Evolutionary conservation across 1,284 basidiomycete species (phyloP), one percentile per base, ranked within the genome.

Genomic region (Xerocomus amazonicus): DNA sequence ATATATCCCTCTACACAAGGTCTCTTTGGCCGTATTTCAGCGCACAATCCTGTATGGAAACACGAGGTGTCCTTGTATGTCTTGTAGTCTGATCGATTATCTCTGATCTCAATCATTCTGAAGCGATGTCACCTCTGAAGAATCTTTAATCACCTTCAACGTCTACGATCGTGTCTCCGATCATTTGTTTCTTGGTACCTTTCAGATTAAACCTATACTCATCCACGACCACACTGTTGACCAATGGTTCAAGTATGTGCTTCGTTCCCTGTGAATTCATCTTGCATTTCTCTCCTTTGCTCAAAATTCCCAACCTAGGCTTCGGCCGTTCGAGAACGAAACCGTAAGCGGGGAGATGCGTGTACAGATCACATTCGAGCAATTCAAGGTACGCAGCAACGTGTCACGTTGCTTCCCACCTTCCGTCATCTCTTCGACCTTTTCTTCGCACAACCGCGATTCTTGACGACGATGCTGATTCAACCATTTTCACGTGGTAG

Each of bases 21-120:
- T 17, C 73, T 88, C 38, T 85, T 89, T 59, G 81, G 81, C 53
- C 76, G 80, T 50, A 70, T 80, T 44, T 83, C 81, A 41, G 77
- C 89, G 37, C 83, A 91, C 65, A 97, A 95, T 73, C 96, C 97
- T 10, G 87, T 96, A 14, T 99, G 97, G 97, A 98, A 99, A 73
- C 94, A 98, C 70, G 89, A 98, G 70, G 96, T 98, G 42, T 88
- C 91, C 35, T 97, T 97, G 93, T 95, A 70, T 73, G 92, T 80
- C 33, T 14, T 44, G 32, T 47, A 27, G 47, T 29, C 23, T 35
- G 14, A 47, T 47, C 46, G 46, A 56, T 51, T 35, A 39, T 53
- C 54, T 53, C 42, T 27, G 39, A 56, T 50, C 53, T 58, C 48
- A 56, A 48, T 43, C 51, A 51, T 52, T 56, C 43, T 47, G 26